phyloP scores from a whole-genome alignment of 805 yeast genomes.

The Kuraishia capsulata region DNA sequence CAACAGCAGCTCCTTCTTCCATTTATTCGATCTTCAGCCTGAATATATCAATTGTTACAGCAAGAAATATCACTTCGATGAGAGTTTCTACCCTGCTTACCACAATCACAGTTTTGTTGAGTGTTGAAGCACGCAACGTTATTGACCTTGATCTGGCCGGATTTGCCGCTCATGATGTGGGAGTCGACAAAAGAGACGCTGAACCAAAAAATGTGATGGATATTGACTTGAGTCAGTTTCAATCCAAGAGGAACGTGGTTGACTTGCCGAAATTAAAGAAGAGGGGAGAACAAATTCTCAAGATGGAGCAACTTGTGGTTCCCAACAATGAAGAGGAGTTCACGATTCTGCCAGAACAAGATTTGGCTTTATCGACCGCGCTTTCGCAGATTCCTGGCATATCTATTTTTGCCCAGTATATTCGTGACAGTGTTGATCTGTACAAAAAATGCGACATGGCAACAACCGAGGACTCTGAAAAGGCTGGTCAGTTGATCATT shows the following conservation, averaged over 20 bases:
- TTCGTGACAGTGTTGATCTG: slow-evolving; percentile 52
- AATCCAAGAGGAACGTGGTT: slow-evolving; percentile 3
- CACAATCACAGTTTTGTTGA: no score
- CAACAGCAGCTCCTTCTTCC: no score
- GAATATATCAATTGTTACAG: no score
- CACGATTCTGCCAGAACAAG: slow-evolving; percentile 16
- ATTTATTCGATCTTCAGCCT: no score
- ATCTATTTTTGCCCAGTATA: slow-evolving; percentile 57
- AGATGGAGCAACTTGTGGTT: slow-evolving; percentile 3
- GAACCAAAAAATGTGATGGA: slow-evolving; percentile 1
- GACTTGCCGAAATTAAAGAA: slow-evolving; percentile 4
- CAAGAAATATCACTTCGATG: no score
- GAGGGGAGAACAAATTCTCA: slow-evolving; percentile 3
- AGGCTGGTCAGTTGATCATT: slow-evolving; percentile 28
- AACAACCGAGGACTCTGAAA: background rate
- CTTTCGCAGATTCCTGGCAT: slow-evolving; percentile 31
- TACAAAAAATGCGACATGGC: slow-evolving; percentile 26
- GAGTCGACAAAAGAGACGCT: slow-evolving; percentile 7
- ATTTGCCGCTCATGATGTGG: no score
- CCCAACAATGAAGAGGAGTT: slow-evolving; percentile 8
- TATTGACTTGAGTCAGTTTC: background rate
- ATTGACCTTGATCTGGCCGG: slow-evolving; percentile 2
- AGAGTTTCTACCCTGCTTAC: no score
- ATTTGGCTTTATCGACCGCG: slow-evolving; percentile 25
- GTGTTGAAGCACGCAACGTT: background rate